Conservation (phyloP, 768 basidiomycete genomes). For the Mycena epipterygia region DNA sequence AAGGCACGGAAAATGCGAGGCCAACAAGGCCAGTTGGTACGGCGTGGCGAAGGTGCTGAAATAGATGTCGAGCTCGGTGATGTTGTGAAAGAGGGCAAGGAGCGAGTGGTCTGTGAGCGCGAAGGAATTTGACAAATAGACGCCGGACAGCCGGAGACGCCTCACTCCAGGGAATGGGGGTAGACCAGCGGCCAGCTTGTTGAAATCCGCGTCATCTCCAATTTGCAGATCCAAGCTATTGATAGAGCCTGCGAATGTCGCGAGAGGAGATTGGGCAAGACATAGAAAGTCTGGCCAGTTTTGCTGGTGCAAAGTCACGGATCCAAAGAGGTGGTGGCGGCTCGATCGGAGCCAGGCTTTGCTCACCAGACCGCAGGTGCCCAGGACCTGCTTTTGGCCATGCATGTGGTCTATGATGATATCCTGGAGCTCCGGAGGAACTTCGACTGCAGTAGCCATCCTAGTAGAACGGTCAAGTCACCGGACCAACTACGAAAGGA, state of each 20-base stretch:
- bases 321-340: constrained; percentile 29
- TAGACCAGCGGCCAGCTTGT: constrained; percentile 3
- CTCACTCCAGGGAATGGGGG: background rate
- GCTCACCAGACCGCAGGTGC: constrained; percentile 26
- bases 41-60: background rate
- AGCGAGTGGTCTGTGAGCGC: background rate
- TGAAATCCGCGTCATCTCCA: background rate
- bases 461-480: too few relatives aligned
- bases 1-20: background rate
- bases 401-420: constrained; percentile 28
- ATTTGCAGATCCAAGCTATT: background rate
- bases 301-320: background rate
- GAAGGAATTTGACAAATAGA: background rate
- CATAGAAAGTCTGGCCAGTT: constrained; percentile 14
- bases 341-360: constrained; percentile 20
- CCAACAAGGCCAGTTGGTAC: background rate
- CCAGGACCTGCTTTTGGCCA: constrained; percentile 11
- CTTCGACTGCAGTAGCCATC: background rate
- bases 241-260: constrained; percentile 11
- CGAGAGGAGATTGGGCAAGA: constrained; percentile 4
- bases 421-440: constrained; percentile 35
- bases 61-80: background rate
- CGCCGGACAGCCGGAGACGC: constrained; percentile 1
- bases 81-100: background rate
- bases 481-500: too few relatives aligned